Conservation (phyloP, 2,329 filamentous ascomycete genomes). For the Paecilomyces sp. region DNA sequence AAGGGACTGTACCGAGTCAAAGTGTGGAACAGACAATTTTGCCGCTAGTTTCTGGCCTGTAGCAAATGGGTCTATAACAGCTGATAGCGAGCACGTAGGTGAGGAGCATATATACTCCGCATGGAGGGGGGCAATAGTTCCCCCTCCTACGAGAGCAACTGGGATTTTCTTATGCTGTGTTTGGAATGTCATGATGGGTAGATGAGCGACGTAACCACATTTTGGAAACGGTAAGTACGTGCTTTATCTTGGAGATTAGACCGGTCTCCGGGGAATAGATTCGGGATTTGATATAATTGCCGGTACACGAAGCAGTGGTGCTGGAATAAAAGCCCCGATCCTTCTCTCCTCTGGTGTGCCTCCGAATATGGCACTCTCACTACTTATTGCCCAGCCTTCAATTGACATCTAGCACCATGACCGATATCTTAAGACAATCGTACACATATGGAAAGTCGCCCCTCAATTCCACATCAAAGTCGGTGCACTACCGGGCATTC, state of each 20-base stretch:
- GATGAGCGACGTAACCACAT: not conserved
- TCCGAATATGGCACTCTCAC: not conserved
- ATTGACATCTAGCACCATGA: slow-evolving; percentile 1
- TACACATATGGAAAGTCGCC: slow-evolving; percentile 9
- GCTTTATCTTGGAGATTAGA: no score
- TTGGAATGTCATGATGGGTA: no score
- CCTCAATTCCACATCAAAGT: not conserved
- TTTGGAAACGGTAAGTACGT: not conserved
- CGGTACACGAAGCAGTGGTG: no score
- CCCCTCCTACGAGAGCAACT: slow-evolving; percentile 7
- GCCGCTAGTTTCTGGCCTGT: not conserved
- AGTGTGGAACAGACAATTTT: not conserved
- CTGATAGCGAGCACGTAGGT: slow-evolving; percentile 1
- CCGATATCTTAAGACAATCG: slow-evolving; percentile 5
- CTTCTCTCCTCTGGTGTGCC: not conserved
- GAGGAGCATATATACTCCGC: slow-evolving; percentile 6
- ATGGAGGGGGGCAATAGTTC: slow-evolving; percentile 8
- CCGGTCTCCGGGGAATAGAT: no score
- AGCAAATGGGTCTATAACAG: slow-evolving; percentile 4
- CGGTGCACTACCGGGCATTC: not conserved
- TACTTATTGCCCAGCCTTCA: not conserved
- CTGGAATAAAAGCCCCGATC: no score
- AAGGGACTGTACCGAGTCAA: not conserved
- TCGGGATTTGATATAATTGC: no score
- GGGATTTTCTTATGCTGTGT: not conserved